Evolutionary conservation across 2,329 filamentous ascomycete genomes (phyloP).

Genomic region (Aspergillus sp.): DNA sequence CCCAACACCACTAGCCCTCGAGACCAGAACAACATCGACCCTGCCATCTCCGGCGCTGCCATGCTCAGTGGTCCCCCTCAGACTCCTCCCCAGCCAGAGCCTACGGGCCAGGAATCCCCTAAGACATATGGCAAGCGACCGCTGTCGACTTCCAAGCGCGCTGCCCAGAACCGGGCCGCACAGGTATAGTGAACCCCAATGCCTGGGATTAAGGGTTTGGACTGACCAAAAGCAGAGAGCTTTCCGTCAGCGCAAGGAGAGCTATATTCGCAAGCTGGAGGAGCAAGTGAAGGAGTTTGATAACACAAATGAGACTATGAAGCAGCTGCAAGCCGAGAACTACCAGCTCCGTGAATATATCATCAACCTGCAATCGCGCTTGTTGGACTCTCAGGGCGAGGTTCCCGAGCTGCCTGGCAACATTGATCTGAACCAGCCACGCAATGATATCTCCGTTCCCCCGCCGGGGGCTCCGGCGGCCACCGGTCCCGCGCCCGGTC

Average conservation of each 20-base stretch:
- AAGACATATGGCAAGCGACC: conserved; percentile 79
- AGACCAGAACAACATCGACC: conserved; percentile 59
- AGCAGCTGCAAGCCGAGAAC: conserved; percentile 83
- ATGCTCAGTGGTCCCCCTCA: conserved; percentile 48
- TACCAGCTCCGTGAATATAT: conserved; percentile 90
- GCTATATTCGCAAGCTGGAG: conserved; percentile 96
- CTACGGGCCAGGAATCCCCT: conserved; percentile 54
- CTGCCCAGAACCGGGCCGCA: conserved; percentile 92
- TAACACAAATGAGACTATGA: conserved; percentile 73
- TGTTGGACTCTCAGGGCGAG: conserved; percentile 81
- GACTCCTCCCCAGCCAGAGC: conserved; percentile 32
- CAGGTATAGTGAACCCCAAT: conserved; percentile 65
- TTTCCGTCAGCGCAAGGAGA: conserved; percentile 95
- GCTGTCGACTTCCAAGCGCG: conserved; percentile 91
- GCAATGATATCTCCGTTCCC: conserved; percentile 39
- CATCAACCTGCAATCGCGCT: conserved; percentile 80
- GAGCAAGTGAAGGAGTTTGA: conserved; percentile 83
- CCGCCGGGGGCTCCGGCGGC: conserved; percentile 25
- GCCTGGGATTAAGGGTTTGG: not conserved
- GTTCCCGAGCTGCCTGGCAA: conserved; percentile 81
- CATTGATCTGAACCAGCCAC: conserved; percentile 66
- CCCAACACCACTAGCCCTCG: conserved; percentile 46
- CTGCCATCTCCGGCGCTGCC: conserved; percentile 56
- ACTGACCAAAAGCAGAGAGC: conserved; percentile 65
- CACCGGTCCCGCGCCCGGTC: conserved; percentile 26